Evolutionary conservation across 225 moss, liverwort and hornwort genomes (phyloP).

Genomic region (Marchantia polymorpha): DNA sequence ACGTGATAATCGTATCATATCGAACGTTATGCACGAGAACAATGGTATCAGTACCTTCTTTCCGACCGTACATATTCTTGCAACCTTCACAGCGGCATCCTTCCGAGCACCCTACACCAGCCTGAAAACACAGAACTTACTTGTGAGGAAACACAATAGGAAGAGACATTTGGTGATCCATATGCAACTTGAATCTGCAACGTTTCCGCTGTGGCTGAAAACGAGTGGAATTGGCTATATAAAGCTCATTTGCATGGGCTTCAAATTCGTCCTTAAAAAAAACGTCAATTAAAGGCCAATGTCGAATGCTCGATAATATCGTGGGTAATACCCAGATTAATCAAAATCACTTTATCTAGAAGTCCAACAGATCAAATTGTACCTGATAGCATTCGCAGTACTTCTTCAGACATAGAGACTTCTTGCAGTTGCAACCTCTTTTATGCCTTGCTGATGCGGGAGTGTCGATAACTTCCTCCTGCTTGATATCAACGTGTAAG

Average conservation of each 20-base stretch:
- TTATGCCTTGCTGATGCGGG: conserved; percentile 91
- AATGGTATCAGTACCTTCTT: conserved; percentile 60
- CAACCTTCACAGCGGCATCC: conserved; percentile 98
- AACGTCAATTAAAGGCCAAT: no score
- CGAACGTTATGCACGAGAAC: neutral
- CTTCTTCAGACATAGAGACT: conserved; percentile 89
- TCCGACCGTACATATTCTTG: conserved; percentile 84
- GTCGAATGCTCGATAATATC: no score
- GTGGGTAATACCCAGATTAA: no score
- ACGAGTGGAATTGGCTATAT: no score
- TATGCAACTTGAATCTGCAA: neutral
- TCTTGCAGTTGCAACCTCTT: conserved; percentile 95
- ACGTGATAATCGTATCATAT: neutral
- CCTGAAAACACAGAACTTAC: conserved; percentile 33
- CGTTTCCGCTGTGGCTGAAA: no score
- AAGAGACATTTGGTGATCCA: no score
- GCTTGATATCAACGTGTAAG: neutral
- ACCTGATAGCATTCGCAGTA: conserved; percentile 99
- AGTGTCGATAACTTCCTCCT: conserved; percentile 80
- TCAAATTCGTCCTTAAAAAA: no score
- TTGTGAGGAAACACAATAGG: neutral
- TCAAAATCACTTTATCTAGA: no score
- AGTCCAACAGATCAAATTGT: neutral
- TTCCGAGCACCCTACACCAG: conserved; percentile 97
- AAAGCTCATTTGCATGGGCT: no score